These are phyloP conservation scores for Curvularia spicifera DNA, from an alignment of 2,329 filamentous ascomycete genomes.

Conservation along the genomic window DNA sequence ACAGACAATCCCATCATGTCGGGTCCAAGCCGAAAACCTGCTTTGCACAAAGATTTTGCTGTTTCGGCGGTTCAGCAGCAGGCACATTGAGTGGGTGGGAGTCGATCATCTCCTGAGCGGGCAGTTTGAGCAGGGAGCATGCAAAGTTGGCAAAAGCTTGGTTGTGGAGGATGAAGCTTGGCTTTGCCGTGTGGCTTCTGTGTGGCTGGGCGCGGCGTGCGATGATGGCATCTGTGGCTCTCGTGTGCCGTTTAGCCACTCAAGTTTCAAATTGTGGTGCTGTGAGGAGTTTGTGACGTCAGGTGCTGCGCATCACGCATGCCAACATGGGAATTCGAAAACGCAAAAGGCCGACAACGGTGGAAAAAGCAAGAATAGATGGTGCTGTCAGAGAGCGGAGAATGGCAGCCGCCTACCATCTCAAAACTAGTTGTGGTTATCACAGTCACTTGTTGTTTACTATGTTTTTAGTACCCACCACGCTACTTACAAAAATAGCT, in stretches of 20 bases:
- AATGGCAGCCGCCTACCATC: too few relatives aligned
- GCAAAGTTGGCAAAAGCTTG: constrained; percentile 35
- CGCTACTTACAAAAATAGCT: too few relatives aligned
- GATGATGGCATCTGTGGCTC: constrained; percentile 26
- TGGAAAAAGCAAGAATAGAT: neutral
- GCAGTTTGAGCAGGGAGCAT: neutral
- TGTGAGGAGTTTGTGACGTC: neutral
- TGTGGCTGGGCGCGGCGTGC: constrained; percentile 8
- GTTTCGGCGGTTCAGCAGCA: neutral
- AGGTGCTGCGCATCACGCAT: neutral
- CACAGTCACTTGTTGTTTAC: too few relatives aligned
- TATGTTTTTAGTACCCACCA: too few relatives aligned
- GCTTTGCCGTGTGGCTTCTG: constrained; percentile 25
- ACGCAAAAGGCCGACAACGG: neutral
- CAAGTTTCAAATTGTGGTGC: too few relatives aligned
- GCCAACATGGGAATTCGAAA: neutral
- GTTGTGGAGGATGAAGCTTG: constrained; percentile 25
- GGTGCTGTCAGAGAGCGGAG: too few relatives aligned
- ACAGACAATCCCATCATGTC: neutral
- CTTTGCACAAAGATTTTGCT: neutral
- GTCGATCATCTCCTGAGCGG: constrained; percentile 17
- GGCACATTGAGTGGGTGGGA: neutral
- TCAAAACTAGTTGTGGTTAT: too few relatives aligned
- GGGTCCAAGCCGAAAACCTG: neutral
- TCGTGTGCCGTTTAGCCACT: constrained; percentile 8